Base-by-base conservation (phyloP, 257 asterid genomes). In the Nicotiana undulata region DNA sequence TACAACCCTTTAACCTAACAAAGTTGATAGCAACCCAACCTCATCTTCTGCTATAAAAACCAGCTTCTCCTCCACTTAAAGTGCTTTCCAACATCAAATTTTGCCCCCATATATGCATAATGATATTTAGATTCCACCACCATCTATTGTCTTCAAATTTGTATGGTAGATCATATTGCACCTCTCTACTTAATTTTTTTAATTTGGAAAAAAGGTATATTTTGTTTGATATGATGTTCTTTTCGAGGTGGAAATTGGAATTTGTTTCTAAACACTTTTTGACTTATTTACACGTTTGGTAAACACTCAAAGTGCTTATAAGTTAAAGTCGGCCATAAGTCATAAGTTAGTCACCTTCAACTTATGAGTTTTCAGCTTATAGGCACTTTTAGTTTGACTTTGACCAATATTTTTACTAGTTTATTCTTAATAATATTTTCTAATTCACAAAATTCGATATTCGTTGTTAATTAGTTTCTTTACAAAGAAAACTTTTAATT, bases 91-190 rank as follows among this genome's bases (percentile, higher is more conserved):
- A 6, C 55, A 70, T 28, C 31, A 78, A 59, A 24, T 61, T 17
- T 37, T 72, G 59, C 34, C 59, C 61, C 72, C 68, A 61, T 16
- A 72, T 75, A 12, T 44, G 8, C 66, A 34, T 75, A 29, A 53
- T 80, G 40, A 79, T 77, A 80, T 68, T 40, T 64, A 52, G 85
- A 80, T 79, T 79, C 80, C 82, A 79, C 84, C 83, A 81, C 65
- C 66, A 56, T 67, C 76, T 72, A 52, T 56, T 86, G 84, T 84
- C 89, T 86, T 56, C 28, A 70, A 3, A 49, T 7, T 74, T 74
- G 61, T 74, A 26, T 74, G 61, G 78, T 74, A 15, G 61, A 74
- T 24, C 78, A 24, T 74, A 74, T 46, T 46, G 40, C 55, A 49
- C 44, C 61, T 9, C 3, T 10, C 5, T 24, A 56, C 10, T 72